These are phyloP conservation scores for Pistacia vera DNA, from an alignment of 345 rosid species.

Conservation along the genomic window DNA sequence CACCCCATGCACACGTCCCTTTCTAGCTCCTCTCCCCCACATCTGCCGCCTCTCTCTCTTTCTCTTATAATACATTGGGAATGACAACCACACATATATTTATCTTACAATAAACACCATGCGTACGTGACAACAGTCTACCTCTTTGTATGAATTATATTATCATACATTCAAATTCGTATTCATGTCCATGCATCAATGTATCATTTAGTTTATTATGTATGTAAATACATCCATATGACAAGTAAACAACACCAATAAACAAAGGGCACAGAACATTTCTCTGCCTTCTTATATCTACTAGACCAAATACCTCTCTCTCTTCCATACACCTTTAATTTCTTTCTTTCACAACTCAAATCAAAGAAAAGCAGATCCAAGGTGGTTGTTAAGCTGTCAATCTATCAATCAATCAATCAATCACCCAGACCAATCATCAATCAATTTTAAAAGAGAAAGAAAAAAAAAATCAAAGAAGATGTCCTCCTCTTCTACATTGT, in stretches of 20 bases:
- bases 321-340: not conserved
- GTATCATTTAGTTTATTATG: not conserved
- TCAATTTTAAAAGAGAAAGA: slow-evolving; percentile 28
- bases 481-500: slow-evolving; percentile 42
- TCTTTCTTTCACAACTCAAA: slow-evolving; percentile 31
- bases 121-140: not conserved
- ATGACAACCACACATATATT: slow-evolving; percentile 34
- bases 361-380: slow-evolving; percentile 49
- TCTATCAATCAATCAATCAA: slow-evolving; percentile 50
- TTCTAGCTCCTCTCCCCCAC: slow-evolving; percentile 55
- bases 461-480: slow-evolving; percentile 24
- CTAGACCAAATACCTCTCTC: slow-evolving; percentile 22
- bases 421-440: slow-evolving; percentile 26
- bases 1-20: slow-evolving; percentile 60
- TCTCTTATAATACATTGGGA: slow-evolving; percentile 37
- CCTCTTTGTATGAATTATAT: not conserved
- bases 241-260: slow-evolving; percentile 24
- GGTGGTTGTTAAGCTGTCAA: slow-evolving; percentile 60
- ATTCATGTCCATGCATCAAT: slow-evolving; percentile 11
- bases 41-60: slow-evolving; percentile 47
- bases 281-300: slow-evolving; percentile 26
- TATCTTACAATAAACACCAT: not conserved
- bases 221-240: not conserved
- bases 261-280: slow-evolving; percentile 21
- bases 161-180: not conserved